These are phyloP conservation scores for Phytophthora tubulina DNA, from an alignment of 352 stramenopile species.

Conservation along the genomic window DNA sequence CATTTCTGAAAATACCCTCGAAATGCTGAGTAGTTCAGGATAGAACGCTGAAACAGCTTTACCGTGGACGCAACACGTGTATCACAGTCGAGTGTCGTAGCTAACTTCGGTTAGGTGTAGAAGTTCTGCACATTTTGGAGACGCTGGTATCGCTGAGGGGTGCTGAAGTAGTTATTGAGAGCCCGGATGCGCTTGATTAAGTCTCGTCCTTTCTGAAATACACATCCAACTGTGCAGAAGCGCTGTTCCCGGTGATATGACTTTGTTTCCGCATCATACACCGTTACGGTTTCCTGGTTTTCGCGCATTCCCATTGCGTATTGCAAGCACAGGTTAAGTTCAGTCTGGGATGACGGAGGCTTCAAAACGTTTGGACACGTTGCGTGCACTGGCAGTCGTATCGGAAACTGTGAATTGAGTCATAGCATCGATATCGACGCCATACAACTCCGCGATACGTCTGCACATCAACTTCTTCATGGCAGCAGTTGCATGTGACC, in stretches of 20 bases:
- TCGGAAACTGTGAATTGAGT: background rate
- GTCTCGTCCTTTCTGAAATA: too few species aligned
- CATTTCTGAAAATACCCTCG: conserved; percentile 4
- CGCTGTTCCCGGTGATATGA: too few species aligned
- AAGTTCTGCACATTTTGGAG: conserved; percentile 12
- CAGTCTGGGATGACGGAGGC: background rate
- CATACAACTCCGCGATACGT: background rate
- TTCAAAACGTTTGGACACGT: background rate
- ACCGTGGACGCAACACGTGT: conserved; percentile 22
- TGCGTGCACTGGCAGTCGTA: background rate
- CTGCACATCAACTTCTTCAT: background rate
- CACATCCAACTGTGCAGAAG: too few species aligned
- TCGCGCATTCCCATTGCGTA: background rate
- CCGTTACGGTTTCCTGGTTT: background rate
- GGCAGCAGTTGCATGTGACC: background rate
- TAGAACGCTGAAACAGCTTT: conserved; percentile 6
- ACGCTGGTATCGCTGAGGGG: conserved; percentile 9
- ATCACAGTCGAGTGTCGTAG: conserved; percentile 13
- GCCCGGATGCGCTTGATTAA: background rate
- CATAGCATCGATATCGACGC: background rate
- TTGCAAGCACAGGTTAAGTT: background rate
- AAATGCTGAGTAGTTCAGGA: conserved; percentile 25
- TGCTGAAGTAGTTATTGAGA: conserved; percentile 20
- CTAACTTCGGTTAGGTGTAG: background rate
- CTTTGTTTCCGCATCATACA: background rate